These are phyloP conservation scores for Rhodotorula sp. DNA, from an alignment of 1,284 basidiomycete species.

Conservation along the genomic window DNA sequence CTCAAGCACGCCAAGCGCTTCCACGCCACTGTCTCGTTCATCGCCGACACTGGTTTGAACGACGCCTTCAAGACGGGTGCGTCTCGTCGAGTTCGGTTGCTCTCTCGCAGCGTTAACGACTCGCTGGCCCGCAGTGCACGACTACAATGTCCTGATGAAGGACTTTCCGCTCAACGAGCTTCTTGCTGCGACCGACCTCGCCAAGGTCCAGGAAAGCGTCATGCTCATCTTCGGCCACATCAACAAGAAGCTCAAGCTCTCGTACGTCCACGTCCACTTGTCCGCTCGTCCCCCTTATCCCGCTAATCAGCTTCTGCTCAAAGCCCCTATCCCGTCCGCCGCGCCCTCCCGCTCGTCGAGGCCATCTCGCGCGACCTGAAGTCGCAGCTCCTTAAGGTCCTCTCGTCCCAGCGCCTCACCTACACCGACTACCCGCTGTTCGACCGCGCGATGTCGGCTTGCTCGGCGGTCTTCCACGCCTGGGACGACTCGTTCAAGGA, in stretches of 20 bases:
- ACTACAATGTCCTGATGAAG: conserved; percentile 98
- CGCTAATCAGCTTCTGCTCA: too few relatives aligned
- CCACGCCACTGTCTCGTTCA: conserved; percentile 95
- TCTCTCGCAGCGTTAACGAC: background rate
- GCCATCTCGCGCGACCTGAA: conserved; percentile 98
- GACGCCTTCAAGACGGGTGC: conserved; percentile 81
- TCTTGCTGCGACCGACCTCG: conserved; percentile 90
- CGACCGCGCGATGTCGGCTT: conserved; percentile 75
- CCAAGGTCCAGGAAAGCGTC: conserved; percentile 88
- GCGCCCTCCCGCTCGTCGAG: conserved; percentile 93
- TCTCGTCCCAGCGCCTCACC: conserved; percentile 78
- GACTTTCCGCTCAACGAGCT: conserved; percentile 97
- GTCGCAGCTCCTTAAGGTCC: conserved; percentile 86
- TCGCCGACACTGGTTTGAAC: conserved; percentile 94
- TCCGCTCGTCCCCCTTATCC: too few relatives aligned
- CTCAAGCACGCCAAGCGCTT: conserved; percentile 95
- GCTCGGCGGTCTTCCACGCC: conserved; percentile 80
- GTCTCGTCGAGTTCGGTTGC: conserved; percentile 43
- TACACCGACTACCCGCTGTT: conserved; percentile 95
- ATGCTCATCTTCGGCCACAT: conserved; percentile 87
- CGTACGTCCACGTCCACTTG: conserved; percentile 53
- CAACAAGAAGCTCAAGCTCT: conserved; percentile 91
- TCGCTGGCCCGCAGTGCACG: conserved; percentile 67
- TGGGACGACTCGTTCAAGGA: conserved; percentile 99
- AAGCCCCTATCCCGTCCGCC: conserved; percentile 86